Base-by-base conservation (phyloP, 352 stramenopile species). In the Globisporangium cederbergense region DNA sequence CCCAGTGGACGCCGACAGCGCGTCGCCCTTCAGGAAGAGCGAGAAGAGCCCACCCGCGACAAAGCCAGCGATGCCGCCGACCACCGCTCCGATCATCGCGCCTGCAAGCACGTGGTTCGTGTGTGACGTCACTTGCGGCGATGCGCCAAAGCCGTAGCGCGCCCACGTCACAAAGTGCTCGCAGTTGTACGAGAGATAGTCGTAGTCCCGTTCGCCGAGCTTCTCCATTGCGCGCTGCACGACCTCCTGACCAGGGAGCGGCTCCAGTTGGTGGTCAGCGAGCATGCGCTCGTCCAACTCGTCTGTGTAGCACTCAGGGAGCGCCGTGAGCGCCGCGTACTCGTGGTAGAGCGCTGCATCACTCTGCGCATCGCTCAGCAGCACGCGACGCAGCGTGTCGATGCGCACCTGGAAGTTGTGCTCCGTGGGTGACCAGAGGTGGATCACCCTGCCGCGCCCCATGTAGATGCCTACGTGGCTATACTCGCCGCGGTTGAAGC, bases 141-240 rank as follows among this genome's bases (percentile, higher is more conserved):
- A 91, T 53, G 75, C 70, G 2, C 75, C 74, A 11, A 76, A 62
- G 18, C 78, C 78, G 60, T 91, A 89, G 40, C 80, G 71, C 13
- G 78, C 82, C 82, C 78, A 91, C 51, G 82, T 89, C 47, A 89
- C 82, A 70, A 91, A 91, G 65, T 91, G 82, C 59, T 91, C 82
- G 73, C 82, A 91, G 60, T 91, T 91, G 72, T 84, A 72, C 5
- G 30, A 62, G 42, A 91, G 38, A 22, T 53, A 83, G 56, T 78
- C 74, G 68, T 91, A 91, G 32, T 74, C 67, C 30, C 62, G 67
- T 65, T 87, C 79, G 46, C 80, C 78, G 11, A 91, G 74, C 10
- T 77, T 69, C 42, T 71, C 69, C 55, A 74, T 73, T 32, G 82
- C 82, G 32, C 82, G 78, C 1, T 61, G 64, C 62, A 88, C 72